phyloP scores from a whole-genome alignment of 1,284 basidiomycete genomes.

The Microbotryum silenes-acaulis region DNA sequence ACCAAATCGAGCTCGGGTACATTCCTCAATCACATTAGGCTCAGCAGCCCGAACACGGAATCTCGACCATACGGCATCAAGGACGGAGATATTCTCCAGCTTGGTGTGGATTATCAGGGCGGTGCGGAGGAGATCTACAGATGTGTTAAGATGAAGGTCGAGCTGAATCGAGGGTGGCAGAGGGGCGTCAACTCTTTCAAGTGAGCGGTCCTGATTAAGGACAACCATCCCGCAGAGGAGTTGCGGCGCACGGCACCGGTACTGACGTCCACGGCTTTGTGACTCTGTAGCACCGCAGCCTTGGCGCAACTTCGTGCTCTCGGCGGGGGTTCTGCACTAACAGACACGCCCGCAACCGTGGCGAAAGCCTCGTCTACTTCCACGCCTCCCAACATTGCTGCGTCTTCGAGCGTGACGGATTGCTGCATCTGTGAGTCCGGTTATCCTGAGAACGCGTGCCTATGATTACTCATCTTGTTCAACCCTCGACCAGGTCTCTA shows the following conservation, averaged over 20 bases:
- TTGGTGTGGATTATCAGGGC: slow-evolving; percentile 97
- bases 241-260: not conserved
- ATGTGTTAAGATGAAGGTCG: slow-evolving; percentile 92
- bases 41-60: slow-evolving; percentile 75
- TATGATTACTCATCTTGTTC: not conserved
- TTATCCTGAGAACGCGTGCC: not conserved
- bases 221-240: not conserved
- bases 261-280: too few relatives aligned
- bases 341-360: slow-evolving; percentile 4
- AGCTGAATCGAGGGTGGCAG: slow-evolving; percentile 77
- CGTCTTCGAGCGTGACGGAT: slow-evolving; percentile 59
- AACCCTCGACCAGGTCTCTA: slow-evolving; percentile 58
- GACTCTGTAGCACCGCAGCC: slow-evolving; percentile 56
- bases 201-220: slow-evolving; percentile 48
- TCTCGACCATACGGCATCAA: slow-evolving; percentile 70
- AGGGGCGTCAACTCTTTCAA: slow-evolving; percentile 86
- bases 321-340: slow-evolving; percentile 41
- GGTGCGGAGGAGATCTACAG: slow-evolving; percentile 96
- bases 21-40: slow-evolving; percentile 88
- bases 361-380: not conserved
- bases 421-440: slow-evolving; percentile 78
- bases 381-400: slow-evolving; percentile 5
- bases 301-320: slow-evolving; percentile 71
- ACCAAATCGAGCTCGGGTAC: slow-evolving; percentile 87
- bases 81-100: slow-evolving; percentile 90